A percentile compares a stretch with the other conserved stretches of the same genome.
Evolutionary conservation across 352 stramenopile species (phyloP).

Genomic region (Pythium sp.): DNA sequence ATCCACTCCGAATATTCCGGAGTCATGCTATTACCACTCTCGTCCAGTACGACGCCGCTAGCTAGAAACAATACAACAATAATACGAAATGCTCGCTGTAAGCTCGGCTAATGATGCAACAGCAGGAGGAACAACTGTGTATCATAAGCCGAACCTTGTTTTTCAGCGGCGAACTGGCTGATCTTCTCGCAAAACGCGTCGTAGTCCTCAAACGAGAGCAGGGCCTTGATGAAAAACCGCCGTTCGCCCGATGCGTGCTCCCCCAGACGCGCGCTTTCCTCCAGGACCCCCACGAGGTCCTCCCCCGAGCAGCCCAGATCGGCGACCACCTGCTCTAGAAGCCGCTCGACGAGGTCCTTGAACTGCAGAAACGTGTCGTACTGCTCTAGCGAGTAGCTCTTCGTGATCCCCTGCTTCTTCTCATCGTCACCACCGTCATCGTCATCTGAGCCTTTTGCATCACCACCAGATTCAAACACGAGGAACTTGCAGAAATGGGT

Average conservation of each 20-base stretch:
- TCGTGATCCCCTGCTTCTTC: slow-evolving; percentile 16
- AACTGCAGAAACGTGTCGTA: slow-evolving; percentile 70
- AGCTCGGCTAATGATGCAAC: too few species aligned
- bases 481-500: slow-evolving; percentile 56
- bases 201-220: slow-evolving; percentile 73
- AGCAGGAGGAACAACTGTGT: not conserved
- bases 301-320: slow-evolving; percentile 62
- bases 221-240: slow-evolving; percentile 64
- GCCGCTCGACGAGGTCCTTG: slow-evolving; percentile 61
- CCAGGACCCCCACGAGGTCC: slow-evolving; percentile 48
- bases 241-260: slow-evolving; percentile 39
- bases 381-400: slow-evolving; percentile 51
- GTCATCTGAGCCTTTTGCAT: not conserved
- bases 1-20: slow-evolving; percentile 53
- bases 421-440: slow-evolving; percentile 2
- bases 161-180: slow-evolving; percentile 45
- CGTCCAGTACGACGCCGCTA: slow-evolving; percentile 4
- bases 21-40: not conserved
- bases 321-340: slow-evolving; percentile 54
- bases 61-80: not conserved
- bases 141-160: slow-evolving; percentile 23
- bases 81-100: too few species aligned
- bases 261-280: slow-evolving; percentile 37
- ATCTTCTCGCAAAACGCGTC: slow-evolving; percentile 58
- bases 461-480: not conserved